Conservation (phyloP, 345 rosid species). For the Moricandia moricandioides region DNA sequence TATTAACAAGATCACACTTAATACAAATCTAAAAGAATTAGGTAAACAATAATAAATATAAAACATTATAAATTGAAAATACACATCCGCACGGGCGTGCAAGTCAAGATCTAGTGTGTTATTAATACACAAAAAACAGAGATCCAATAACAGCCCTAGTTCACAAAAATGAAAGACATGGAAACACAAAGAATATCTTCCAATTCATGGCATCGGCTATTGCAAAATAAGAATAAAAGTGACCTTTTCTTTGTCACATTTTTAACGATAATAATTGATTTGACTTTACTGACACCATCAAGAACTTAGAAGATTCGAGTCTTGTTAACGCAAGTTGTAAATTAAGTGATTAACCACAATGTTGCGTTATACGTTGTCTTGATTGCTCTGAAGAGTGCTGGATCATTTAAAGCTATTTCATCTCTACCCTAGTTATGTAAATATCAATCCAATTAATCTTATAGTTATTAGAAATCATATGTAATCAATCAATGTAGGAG, state of each 20-base stretch:
- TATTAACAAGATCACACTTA: no score
- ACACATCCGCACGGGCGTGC: no score
- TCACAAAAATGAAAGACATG: not conserved
- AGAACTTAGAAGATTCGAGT: not conserved
- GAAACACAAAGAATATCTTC: not conserved
- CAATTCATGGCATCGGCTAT: not conserved
- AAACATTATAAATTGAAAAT: no score
- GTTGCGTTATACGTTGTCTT: not conserved
- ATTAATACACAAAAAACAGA: no score
- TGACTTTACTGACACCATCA: not conserved
- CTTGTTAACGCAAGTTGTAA: not conserved
- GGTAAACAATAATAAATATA: no score
- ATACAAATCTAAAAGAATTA: no score
- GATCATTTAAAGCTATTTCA: not conserved
- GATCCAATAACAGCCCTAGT: not conserved
- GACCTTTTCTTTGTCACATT: not conserved
- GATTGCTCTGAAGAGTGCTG: not conserved
- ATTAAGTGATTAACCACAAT: not conserved
- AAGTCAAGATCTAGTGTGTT: no score
- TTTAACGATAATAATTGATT: not conserved
- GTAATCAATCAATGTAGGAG: not conserved
- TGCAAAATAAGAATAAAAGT: not conserved
- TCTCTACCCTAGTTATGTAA: not conserved
- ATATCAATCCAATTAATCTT: not conserved
- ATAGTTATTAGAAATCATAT: not conserved